A percentile compares a stretch with the other conserved stretches of the same genome.
These are phyloP conservation scores for Eleusine coracana DNA, from an alignment of 176 grass and related monocot species.

Conservation along the genomic window DNA sequence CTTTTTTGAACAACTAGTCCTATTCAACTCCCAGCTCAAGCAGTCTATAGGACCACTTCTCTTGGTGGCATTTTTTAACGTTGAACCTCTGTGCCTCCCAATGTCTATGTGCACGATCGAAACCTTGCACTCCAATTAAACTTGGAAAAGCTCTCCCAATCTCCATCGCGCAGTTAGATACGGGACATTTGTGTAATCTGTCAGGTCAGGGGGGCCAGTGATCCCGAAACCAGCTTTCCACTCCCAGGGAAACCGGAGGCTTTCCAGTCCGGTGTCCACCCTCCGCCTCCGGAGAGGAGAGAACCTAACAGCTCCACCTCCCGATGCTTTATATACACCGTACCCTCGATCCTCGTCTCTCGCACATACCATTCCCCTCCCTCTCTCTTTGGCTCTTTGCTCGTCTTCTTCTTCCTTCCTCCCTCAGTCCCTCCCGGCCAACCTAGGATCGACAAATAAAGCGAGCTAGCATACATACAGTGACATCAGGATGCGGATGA, in stretches of 20 bases:
- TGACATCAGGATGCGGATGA: conserved; percentile 46
- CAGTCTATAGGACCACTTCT: conserved; percentile 17
- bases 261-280: conserved; percentile 32
- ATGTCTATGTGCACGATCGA: neutral
- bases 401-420: neutral
- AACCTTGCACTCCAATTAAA: neutral
- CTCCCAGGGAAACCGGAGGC: conserved; percentile 50
- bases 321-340: conserved; percentile 46
- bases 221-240: conserved; percentile 41
- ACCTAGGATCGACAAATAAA: neutral
- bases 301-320: conserved; percentile 44
- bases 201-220: neutral
- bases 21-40: conserved; percentile 9
- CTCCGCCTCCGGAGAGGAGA: neutral
- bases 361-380: neutral
- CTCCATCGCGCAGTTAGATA: neutral
- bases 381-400: neutral
- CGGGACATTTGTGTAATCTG: conserved; percentile 14
- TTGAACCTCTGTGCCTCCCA: neutral
- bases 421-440: neutral
- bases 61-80: neutral
- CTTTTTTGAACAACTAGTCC: conserved; percentile 23
- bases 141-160: neutral
- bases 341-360: neutral
- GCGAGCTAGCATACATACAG: neutral